Evolutionary conservation across 495 filamentous ascomycete genomes (phyloP), one percentile per base, ranked within the genome.

Genomic region (Xanthoparmelia taractica): DNA sequence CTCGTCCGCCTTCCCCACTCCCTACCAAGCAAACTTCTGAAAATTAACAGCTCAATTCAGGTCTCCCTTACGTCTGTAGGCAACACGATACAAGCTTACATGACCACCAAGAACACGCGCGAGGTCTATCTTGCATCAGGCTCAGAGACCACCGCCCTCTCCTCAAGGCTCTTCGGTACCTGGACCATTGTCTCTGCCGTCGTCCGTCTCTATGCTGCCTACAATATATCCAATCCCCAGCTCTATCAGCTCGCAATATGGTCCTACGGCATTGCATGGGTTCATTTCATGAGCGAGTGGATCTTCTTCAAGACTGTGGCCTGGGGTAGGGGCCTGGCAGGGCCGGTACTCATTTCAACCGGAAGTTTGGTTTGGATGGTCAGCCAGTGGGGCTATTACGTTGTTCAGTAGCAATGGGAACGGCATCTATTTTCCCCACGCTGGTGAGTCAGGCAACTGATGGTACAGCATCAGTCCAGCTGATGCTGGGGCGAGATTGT

Each of bases 271-370:
- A 80, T 97, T 67, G 95, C 93, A 2, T 82, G 85, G 47, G 70
- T 73, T 33, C 95, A 97, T 73, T 99, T 97, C 69, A 75, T 83
- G 52, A 85, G 82, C 63, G 94, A 99, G 78, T 88, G 85, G 83
- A 73, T 88, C 62, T 71, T 88, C 3, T 92, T 85, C 72, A 84
- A 85, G 68, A 94, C 85, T 5, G 84, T 89, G 23, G 79, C 79
- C 65, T 82, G 87, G 70, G 87, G 85, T 41, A 78, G 80, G 17
- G 85, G 88, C 20, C 78, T 96, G 66, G 74, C 82, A 25, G 85
- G 86, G 47, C 91, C 94, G 20, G 74, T 93, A 66, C 66, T 89
- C 41, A 85, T 96, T n/a, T 85, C 84, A 17, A 87, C 82, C 1
- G 74, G 75, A 7, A 91, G 84, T 62, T 67, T 89, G 63, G 68